Evolutionary conservation across 331 rosid genomes (phyloP), one percentile per base, ranked within the genome.

Genomic region (Acacia concinna): DNA sequence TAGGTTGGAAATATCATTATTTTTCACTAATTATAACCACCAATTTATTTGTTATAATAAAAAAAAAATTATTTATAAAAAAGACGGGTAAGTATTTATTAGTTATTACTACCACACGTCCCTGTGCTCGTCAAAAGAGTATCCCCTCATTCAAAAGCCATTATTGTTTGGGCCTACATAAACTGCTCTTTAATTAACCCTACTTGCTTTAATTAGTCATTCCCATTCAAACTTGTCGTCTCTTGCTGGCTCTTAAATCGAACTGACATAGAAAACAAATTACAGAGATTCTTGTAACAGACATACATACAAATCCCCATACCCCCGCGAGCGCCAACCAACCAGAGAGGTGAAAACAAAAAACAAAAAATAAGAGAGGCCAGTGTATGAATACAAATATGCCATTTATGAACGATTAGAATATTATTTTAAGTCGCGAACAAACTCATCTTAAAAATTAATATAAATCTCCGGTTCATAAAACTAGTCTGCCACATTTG

Each of bases 111-210:
- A 46, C 18, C 18, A 4, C 5, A 11, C 34, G 34, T 75, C 28
- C 59, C 28, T 10, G 66, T 15, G 32, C 47, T 65, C 78, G 84
- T 86, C 83, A 81, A 86, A 85, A 77, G 83, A 63, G 69, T 59
- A 65, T 83, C 72, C 64, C 67, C 82, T 46, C 87, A 54, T 86
- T 81, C 71, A 75, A 86, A 86, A 79, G 88, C 77, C 83, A 83
- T 83, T 64, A 86, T 85, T 79, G 68, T 71, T 74, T 65, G 60
- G 79, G 59, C 85, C 84, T 56, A 82, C 81, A 49, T 13, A 21
- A 67, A 38, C 34, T 71, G 40, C 73, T 41, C 86, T 84, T 82
- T 82, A 46, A 56, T 86, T 81, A 74, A 82, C 57, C 4, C 77
- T 47, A 57, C 40, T 64, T 69, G 54, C 87, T 82, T 84, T 78